Base-by-base conservation (phyloP, 106 monocot genomes). In the Hemerocallis citrina region DNA sequence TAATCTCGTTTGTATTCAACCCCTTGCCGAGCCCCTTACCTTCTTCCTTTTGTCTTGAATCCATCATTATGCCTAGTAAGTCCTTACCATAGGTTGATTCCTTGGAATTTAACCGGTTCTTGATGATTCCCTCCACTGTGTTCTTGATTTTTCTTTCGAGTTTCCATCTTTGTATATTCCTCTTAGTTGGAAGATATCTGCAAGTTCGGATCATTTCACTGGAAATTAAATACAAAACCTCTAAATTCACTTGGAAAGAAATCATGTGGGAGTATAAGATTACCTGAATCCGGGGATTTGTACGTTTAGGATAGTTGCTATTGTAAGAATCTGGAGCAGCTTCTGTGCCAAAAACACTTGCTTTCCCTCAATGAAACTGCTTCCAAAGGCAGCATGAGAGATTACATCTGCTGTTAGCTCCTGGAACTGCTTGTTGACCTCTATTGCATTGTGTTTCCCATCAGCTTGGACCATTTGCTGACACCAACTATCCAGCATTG, bases 21-120 rank as follows among this genome's bases (percentile, higher is more conserved):
- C 35, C 34, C 65, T 81, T 36, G 1, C 15, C 66, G 12, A 63
- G 46, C 14, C 45, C 47, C n/a, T n/a, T n/a, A 8, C 52, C 67
- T n/a, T 30, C 43, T 28, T 54, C 22, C 23, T 45, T 39, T 8
- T 28, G 67, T 39, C 5, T 16, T 1, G 89, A 40, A 7, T 81
- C 67, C 29, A 89, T 44, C 89, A 89, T 85, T 64, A 89, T n/a
- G 4, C 89, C 89, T 24, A 89, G 81, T 3, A 89, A 52, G 56
- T 76, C 79, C 11, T 76, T 40, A 28, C 76, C 79, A 20, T 73
- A 80, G 17, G 61, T 62, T 38, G 59, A 39, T 14, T 67, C 55
- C 20, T 66, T 70, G 19, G 65, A 50, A 16, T 48, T 63, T 5
- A 78, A 20, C 19, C 83, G 44, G 4, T 23, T 43, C 34, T 54